These are phyloP conservation scores for Symbiotaphrina buchneri DNA, from an alignment of 495 filamentous ascomycete genomes.

Conservation along the genomic window DNA sequence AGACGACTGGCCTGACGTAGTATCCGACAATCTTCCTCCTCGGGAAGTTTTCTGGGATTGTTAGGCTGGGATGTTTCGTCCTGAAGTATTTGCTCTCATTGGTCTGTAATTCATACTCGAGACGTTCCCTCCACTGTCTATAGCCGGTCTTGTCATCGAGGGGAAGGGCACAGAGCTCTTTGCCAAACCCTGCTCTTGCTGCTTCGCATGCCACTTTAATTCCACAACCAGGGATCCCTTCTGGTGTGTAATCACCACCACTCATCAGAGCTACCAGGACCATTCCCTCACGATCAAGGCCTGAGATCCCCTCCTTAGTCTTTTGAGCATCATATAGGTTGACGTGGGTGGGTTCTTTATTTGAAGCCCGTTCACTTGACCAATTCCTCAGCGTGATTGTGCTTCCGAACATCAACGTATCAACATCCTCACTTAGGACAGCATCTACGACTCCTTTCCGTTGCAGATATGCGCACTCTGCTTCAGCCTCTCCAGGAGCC, in stretches of 20 bases:
- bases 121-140: slow-evolving; percentile 46
- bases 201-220: slow-evolving; percentile 76
- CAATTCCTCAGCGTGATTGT: slow-evolving; percentile 59
- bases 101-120: slow-evolving; percentile 52
- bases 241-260: slow-evolving; percentile 85
- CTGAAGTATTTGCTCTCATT: slow-evolving; percentile 74
- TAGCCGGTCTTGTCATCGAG: slow-evolving; percentile 20
- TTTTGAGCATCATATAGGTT: slow-evolving; percentile 43
- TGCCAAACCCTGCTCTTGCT: slow-evolving; percentile 70
- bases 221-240: slow-evolving; percentile 72
- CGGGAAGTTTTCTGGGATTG: slow-evolving; percentile 65
- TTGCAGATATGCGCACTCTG: slow-evolving; percentile 82
- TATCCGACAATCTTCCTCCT: slow-evolving; percentile 55
- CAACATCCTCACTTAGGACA: slow-evolving; percentile 91
- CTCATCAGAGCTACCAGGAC: slow-evolving; percentile 87
- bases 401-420: slow-evolving; percentile 95
- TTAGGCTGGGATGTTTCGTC: slow-evolving; percentile 46
- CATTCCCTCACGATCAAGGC: slow-evolving; percentile 72
- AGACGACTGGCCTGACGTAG: slow-evolving; percentile 72
- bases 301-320: slow-evolving; percentile 22
- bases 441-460: slow-evolving; percentile 73
- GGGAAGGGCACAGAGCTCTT: slow-evolving; percentile 39
- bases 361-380: slow-evolving; percentile 42
- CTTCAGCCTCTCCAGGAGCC: slow-evolving; percentile 91
- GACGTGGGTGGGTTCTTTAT: slow-evolving; percentile 64